Conservation (phyloP, 768 basidiomycete species). For the Lentinula sp. region DNA sequence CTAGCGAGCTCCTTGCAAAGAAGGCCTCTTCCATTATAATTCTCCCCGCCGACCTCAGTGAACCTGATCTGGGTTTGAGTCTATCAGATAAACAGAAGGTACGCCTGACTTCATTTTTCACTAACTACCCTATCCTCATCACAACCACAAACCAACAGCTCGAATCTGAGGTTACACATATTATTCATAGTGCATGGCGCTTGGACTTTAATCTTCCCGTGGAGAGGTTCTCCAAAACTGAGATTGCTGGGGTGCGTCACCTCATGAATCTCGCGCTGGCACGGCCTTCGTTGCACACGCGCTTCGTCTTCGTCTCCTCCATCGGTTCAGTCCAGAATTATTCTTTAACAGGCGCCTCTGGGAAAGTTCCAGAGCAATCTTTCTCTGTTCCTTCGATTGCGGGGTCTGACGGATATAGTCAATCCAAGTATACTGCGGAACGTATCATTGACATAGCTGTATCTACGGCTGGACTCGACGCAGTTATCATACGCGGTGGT, state of each 20-base stretch:
- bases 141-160: not conserved
- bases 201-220: not conserved
- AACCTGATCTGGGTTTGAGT: not conserved
- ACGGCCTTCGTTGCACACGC: not conserved
- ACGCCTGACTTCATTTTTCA: not conserved
- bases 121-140: not conserved
- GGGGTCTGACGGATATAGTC: not conserved
- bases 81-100: not conserved
- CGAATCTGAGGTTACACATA: not conserved
- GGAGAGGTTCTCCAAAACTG: not conserved
- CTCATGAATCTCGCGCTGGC: not conserved
- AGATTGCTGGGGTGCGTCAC: not conserved
- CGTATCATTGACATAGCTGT: not conserved
- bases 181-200: not conserved
- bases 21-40: not conserved
- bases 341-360: not conserved
- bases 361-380: not conserved
- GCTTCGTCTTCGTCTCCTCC: not conserved
- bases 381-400: not conserved
- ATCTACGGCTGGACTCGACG: not conserved
- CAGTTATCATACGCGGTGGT: not conserved
- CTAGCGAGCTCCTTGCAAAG: not conserved
- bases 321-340: not conserved
- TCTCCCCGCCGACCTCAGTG: not conserved
- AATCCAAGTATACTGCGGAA: not conserved